Evolutionary conservation across 176 grass and related monocot genomes (phyloP), one percentile per base, ranked within the genome.

Genomic region (sorghum (Sorghum bicolor)): DNA sequence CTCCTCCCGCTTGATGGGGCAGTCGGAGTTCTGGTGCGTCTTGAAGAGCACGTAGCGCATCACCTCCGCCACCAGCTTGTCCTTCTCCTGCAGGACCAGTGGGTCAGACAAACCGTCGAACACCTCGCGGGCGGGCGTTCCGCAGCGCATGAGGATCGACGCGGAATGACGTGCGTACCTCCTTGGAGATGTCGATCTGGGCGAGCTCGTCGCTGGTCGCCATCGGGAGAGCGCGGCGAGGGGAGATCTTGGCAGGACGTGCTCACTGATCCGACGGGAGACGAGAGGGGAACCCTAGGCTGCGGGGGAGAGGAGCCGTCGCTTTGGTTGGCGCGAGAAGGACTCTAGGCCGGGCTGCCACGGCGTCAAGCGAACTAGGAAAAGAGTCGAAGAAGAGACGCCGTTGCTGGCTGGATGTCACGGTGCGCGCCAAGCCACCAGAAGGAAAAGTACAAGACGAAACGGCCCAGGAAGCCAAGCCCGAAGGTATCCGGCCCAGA

Each of bases 1-100:
- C 79, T 98, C 96, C 80, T 98, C 96, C 80, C 96, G 83, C 82
- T 89, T 98, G 84, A 98, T 92, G 67, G 96, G 96, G 79, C 86
- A 93, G 30, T 89, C 92, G 17, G 88, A 74, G 77, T 47, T 93
- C 67, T 98, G 96, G 57, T 93, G 87, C 38, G 80, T 86, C 88
- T 88, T 93, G 79, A 98, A 98, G 39, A 98, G 89, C 79, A 91
- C 77, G 65, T 91, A 90, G 25, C 92, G 92, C 80, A 93, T 93
- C 70, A 98, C 92, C 72, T 98, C 92, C 14, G 88, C 89, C 25
- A 98, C 95, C 53, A 98, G 82, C 72, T 94, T 98, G 79, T 98
- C 96, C 80, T 98, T 95, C 80, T 98, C 96, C 96, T 98, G 88
- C 74, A 22, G 30, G 26, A 28, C 12, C 29, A 13, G 74, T 8